phyloP scores from a whole-genome alignment of 148 eudicot genomes.

The Silene uniflora region DNA sequence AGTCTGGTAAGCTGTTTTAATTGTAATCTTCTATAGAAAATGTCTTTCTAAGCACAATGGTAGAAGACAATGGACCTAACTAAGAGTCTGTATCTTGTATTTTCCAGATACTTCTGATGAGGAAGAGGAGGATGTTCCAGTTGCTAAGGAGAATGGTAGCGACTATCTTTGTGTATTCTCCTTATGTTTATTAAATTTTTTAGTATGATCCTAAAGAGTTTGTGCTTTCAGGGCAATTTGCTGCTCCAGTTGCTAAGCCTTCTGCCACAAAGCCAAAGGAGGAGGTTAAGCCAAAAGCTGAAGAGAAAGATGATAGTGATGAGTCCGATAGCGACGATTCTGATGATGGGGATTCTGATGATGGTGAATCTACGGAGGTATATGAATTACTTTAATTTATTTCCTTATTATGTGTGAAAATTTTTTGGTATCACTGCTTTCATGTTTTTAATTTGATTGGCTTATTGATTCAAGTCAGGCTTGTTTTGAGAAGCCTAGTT shows the following conservation, averaged over 20 bases:
- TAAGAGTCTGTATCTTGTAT: not conserved
- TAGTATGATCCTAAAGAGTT: not conserved
- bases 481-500: conserved; percentile 5
- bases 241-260: conserved; percentile 23
- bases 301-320: conserved; percentile 30
- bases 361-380: not conserved
- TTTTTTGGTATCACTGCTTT: not conserved
- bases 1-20: not conserved
- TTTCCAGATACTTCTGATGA: conserved; percentile 29
- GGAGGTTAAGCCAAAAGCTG: conserved; percentile 30
- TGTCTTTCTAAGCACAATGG: not conserved
- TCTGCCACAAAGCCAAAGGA: conserved; percentile 31
- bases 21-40: not conserved
- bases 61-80: not conserved
- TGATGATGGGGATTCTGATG: conserved; percentile 37
- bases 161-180: not conserved
- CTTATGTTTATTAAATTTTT: not conserved
- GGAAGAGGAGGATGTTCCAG: conserved; percentile 30
- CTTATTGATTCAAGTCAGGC: not conserved
- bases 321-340: conserved; percentile 27
- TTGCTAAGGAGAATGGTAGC: conserved; percentile 35
- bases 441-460: not conserved
- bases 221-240: conserved; percentile 23
- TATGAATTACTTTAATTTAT: not conserved
- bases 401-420: not conserved